Percentiles rank a stretch among this genome's conserved stretches.
Conservation (phyloP, 2,329 filamentous ascomycete genomes). For the Chrysosporium keratinophilum region DNA sequence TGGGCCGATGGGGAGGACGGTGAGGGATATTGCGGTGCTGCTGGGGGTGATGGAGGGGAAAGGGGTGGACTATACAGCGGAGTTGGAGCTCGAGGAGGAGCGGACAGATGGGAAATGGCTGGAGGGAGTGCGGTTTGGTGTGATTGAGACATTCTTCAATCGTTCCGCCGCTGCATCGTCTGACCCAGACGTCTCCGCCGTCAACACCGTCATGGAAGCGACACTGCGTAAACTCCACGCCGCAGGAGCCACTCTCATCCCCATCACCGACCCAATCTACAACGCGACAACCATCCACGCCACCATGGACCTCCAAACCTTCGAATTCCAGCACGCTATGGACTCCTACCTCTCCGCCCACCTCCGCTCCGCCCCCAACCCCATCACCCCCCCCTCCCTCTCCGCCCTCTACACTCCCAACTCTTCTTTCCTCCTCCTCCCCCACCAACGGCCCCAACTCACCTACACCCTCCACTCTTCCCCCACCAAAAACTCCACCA, state of each 20-base stretch:
- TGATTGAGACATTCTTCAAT: constrained; percentile 50
- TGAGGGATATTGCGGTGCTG: constrained; percentile 43
- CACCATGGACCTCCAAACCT: constrained; percentile 49
- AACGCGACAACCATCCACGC: constrained; percentile 42
- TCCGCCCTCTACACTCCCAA: constrained; percentile 40
- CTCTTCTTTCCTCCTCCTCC: constrained; percentile 48
- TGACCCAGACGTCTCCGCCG: constrained; percentile 44
- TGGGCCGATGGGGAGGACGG: constrained; percentile 45
- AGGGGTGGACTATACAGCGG: constrained; percentile 41
- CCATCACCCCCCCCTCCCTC: constrained; percentile 48
- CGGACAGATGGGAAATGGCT: constrained; percentile 20
- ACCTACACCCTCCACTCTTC: constrained; percentile 43
- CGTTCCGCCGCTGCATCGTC: constrained; percentile 30
- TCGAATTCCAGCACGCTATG: constrained; percentile 49
- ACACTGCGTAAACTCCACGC: constrained; percentile 38
- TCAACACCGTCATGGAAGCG: constrained; percentile 44
- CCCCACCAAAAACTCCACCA: constrained; percentile 34
- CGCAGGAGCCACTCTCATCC: constrained; percentile 43
- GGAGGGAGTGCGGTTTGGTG: constrained; percentile 38
- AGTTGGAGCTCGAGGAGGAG: constrained; percentile 31
- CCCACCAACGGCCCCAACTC: constrained; percentile 48
- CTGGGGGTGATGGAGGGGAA: constrained; percentile 45
- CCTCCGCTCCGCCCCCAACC: constrained; percentile 6
- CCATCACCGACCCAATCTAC: constrained; percentile 42
- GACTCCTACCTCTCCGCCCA: constrained; percentile 45